Evolutionary conservation across 148 eudicot genomes (phyloP).

Genomic region (Amaranthus palmeri): DNA sequence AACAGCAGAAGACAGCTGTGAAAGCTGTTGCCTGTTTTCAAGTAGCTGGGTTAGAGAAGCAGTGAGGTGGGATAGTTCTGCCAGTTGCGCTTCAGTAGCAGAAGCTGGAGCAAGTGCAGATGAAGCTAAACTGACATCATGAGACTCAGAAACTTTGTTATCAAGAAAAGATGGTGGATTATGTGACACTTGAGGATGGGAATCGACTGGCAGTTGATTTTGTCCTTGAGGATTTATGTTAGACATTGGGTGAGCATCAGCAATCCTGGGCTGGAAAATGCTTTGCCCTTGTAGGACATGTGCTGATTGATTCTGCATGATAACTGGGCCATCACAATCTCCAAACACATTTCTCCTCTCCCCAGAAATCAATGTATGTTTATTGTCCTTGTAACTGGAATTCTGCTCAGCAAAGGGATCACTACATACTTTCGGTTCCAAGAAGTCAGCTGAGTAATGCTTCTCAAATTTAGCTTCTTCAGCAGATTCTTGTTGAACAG

Average conservation of each 20-base stretch:
- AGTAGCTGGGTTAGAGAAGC: slow-evolving; percentile 43
- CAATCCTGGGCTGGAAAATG: slow-evolving; percentile 19
- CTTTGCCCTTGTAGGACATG: slow-evolving; percentile 36
- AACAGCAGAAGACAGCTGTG: slow-evolving; percentile 36
- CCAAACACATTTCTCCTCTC: slow-evolving; percentile 15
- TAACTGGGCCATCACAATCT: slow-evolving; percentile 9
- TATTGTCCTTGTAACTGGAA: slow-evolving; percentile 18
- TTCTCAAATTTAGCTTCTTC: slow-evolving; percentile 29
- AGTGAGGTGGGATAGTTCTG: slow-evolving; percentile 37
- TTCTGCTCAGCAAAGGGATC: slow-evolving; percentile 31
- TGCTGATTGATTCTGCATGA: slow-evolving; percentile 13
- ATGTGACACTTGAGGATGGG: slow-evolving; percentile 29
- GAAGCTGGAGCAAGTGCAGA: slow-evolving; percentile 22
- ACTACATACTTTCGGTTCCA: slow-evolving; percentile 26
- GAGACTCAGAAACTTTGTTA: slow-evolving; percentile 25
- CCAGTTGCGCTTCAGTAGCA: slow-evolving; percentile 35
- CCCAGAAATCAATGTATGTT: slow-evolving; percentile 3
- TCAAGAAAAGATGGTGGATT: slow-evolving; percentile 25
- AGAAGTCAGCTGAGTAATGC: slow-evolving; percentile 25
- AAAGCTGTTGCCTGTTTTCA: slow-evolving; percentile 39
- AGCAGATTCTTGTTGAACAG: slow-evolving; percentile 15
- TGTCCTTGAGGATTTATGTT: slow-evolving; percentile 18
- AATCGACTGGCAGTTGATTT: slow-evolving; percentile 21
- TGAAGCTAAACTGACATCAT: slow-evolving; percentile 12
- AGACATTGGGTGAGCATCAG: slow-evolving; percentile 22